phyloP scores from a whole-genome alignment of 176 grass and related monocot genomes.

The Paspalum vaginatum region DNA sequence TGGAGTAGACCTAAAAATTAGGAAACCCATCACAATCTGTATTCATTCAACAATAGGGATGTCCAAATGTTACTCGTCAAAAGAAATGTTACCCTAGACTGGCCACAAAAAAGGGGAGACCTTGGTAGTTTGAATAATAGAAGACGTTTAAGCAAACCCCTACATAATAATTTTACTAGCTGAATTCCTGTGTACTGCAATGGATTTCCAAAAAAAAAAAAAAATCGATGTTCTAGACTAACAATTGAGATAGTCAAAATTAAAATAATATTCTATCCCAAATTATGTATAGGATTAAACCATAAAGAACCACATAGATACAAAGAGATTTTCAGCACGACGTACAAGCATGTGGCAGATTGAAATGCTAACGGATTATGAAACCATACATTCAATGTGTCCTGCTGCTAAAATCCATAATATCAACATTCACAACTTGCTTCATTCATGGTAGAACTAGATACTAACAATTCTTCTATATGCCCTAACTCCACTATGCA shows the following conservation, averaged over 20 bases:
- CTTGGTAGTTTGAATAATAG: conserved; percentile 4
- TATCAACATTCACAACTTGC: not conserved
- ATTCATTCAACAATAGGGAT: conserved; percentile 32
- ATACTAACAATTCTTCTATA: not conserved
- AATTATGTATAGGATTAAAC: not conserved
- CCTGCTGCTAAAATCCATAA: not conserved
- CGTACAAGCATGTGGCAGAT: not conserved
- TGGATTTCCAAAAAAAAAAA: not conserved
- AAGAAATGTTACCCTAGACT: conserved; percentile 20
- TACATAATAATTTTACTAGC: too few relatives aligned
- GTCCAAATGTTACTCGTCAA: not conserved
- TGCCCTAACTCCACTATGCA: not conserved
- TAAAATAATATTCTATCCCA: not conserved
- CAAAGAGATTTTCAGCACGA: not conserved
- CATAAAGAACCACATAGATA: not conserved
- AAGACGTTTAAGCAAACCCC: not conserved
- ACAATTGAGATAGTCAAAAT: not conserved
- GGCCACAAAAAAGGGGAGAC: conserved; percentile 1
- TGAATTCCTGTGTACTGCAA: too few relatives aligned
- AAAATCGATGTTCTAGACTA: not conserved
- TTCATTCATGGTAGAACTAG: not conserved
- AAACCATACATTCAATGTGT: not conserved
- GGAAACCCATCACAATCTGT: conserved; percentile 20
- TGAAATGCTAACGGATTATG: conserved; percentile 4
- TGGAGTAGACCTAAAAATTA: conserved; percentile 21